phyloP scores from a whole-genome alignment of 2,329 filamentous ascomycete species.

The Madurella fahalii region DNA sequence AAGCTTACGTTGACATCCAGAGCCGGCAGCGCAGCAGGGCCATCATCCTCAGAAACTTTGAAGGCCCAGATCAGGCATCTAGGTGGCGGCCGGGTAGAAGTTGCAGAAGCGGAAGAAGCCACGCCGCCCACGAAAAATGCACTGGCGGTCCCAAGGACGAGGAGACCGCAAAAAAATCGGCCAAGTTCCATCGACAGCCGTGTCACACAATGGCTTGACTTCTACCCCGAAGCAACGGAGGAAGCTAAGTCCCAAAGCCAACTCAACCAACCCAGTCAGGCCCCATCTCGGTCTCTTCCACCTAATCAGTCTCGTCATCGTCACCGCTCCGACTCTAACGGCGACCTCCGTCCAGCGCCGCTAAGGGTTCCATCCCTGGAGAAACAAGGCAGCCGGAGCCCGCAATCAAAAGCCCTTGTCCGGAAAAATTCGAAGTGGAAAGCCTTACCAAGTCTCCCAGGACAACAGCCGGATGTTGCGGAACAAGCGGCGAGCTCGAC shows the following conservation, averaged over 20 bases:
- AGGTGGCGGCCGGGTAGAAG: constrained; percentile 19
- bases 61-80: constrained; percentile 21
- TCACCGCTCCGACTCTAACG: constrained; percentile 2
- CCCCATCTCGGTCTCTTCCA: not conserved
- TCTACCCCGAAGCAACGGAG: constrained; percentile 15
- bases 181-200: constrained; percentile 21
- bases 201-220: constrained; percentile 27
- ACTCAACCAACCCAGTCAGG: not conserved
- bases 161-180: not conserved
- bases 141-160: not conserved
- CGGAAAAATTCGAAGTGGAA: constrained; percentile 24
- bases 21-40: not conserved
- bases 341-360: constrained; percentile 16
- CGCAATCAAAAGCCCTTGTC: constrained; percentile 1
- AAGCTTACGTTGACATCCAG: not conserved
- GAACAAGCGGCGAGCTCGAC: too few relatives aligned
- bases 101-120: not conserved
- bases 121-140: not conserved
- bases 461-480: not conserved
- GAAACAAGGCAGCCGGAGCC: not conserved
- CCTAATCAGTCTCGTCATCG: not conserved
- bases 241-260: not conserved
- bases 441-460: constrained; percentile 19
- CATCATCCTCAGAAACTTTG: constrained; percentile 3
- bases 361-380: constrained; percentile 18